phyloP scores from a whole-genome alignment of 495 filamentous ascomycete species.

The Aspergillus carlsbadensis region DNA sequence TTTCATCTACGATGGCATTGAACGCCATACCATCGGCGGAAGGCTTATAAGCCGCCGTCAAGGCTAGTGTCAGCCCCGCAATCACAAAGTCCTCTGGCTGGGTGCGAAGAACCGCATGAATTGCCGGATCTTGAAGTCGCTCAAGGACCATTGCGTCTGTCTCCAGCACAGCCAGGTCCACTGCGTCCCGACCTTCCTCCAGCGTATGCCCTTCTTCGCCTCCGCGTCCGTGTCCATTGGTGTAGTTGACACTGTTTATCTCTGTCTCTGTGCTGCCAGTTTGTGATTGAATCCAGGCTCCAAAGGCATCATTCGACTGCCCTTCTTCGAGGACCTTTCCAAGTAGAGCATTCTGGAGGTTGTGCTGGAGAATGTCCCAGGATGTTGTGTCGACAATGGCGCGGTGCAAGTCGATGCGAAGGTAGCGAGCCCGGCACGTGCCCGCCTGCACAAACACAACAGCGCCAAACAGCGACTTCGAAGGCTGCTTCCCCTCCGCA shows the following conservation, averaged over 20 bases:
- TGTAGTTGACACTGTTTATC: too few relatives aligned
- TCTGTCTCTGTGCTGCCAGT: background rate
- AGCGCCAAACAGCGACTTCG: background rate
- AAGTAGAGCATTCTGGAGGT: background rate
- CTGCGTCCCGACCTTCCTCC: background rate
- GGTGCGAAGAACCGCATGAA: constrained; percentile 1
- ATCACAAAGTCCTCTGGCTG: constrained; percentile 7
- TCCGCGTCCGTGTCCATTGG: background rate
- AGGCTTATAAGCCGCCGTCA: background rate
- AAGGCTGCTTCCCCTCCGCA: background rate
- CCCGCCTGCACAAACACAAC: constrained; percentile 6
- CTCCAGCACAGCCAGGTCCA: background rate
- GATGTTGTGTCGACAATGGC: constrained; percentile 8
- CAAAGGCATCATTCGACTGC: background rate
- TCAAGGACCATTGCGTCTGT: background rate
- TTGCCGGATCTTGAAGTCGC: background rate
- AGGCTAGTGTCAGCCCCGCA: background rate
- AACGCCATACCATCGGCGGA: background rate
- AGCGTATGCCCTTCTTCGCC: background rate
- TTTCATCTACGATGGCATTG: background rate
- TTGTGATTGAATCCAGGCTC: background rate
- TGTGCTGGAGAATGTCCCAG: constrained; percentile 5
- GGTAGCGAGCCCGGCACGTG: constrained; percentile 8
- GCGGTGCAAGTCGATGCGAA: constrained; percentile 8
- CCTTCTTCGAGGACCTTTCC: background rate